Percentiles rank a stretch among this genome's conserved stretches.
These are phyloP conservation scores for Schizophyllum amplum DNA, from an alignment of 1,284 basidiomycete species.

Conservation along the genomic window DNA sequence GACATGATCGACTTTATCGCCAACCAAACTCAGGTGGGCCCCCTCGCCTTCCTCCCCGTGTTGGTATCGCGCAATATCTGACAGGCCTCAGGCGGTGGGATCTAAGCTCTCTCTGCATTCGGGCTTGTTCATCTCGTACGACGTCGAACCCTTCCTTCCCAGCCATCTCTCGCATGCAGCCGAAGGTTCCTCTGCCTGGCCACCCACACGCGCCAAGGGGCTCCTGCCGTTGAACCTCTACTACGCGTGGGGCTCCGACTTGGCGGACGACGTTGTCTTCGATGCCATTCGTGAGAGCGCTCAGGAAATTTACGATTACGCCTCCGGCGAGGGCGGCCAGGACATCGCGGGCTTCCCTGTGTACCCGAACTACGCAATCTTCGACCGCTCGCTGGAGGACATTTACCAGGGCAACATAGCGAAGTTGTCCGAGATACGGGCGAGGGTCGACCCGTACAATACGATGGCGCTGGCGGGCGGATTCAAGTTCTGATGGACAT, in stretches of 20 bases:
- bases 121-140: conserved; percentile 38
- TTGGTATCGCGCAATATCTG: background rate
- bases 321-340: conserved; percentile 15
- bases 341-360: conserved; percentile 15
- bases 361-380: conserved; percentile 22
- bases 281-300: conserved; percentile 7
- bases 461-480: conserved; percentile 41
- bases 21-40: conserved; percentile 40
- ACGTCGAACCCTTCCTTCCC: conserved; percentile 48
- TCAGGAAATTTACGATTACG: conserved; percentile 9
- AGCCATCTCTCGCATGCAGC: conserved; percentile 31
- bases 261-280: conserved; percentile 5
- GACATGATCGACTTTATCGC: conserved; percentile 35
- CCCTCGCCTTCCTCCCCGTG: background rate
- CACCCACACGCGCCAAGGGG: conserved; percentile 3
- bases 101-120: conserved; percentile 18
- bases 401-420: conserved; percentile 29
- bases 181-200: conserved; percentile 13
- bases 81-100: conserved; percentile 17
- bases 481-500: conserved; percentile 12
- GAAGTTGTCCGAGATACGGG: conserved; percentile 25
- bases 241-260: conserved; percentile 7
- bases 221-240: conserved; percentile 12
- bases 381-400: conserved; percentile 15
- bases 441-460: conserved; percentile 28